These are phyloP conservation scores for Fusarium hainanense DNA, from an alignment of 2,329 filamentous ascomycete species.

Conservation along the genomic window DNA sequence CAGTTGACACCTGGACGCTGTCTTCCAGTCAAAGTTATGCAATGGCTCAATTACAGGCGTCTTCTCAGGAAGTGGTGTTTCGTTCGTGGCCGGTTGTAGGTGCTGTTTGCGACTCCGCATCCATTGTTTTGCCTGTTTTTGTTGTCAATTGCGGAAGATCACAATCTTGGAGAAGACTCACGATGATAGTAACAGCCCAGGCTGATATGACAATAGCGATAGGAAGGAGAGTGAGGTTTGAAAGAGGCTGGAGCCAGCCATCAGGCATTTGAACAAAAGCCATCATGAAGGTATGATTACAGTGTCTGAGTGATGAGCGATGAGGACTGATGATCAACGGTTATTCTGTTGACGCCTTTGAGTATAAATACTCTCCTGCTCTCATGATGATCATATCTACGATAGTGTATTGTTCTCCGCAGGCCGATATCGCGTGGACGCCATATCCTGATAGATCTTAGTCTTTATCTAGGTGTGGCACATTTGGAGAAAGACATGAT, in stretches of 20 bases:
- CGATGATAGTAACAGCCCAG: slow-evolving; percentile 17
- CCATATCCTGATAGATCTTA: slow-evolving; percentile 11
- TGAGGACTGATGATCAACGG: background rate
- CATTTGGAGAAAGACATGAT: slow-evolving; percentile 17
- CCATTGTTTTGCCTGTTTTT: slow-evolving; percentile 35
- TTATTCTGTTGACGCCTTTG: background rate
- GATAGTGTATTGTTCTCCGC: slow-evolving; percentile 20
- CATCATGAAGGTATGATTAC: background rate
- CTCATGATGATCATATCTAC: background rate
- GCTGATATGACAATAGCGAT: slow-evolving; percentile 14
- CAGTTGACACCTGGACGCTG: slow-evolving; percentile 7
- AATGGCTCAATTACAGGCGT: slow-evolving; percentile 1
- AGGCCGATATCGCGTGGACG: slow-evolving; percentile 33
- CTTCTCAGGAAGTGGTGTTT: slow-evolving; percentile 10
- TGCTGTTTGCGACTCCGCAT: slow-evolving; percentile 26
- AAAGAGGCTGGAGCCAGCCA: slow-evolving; percentile 2
- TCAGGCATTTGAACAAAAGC: background rate
- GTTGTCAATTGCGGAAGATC: background rate
- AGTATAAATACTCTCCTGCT: background rate
- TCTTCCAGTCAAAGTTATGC: slow-evolving; percentile 30
- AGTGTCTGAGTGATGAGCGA: no score
- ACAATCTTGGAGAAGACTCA: slow-evolving; percentile 1
- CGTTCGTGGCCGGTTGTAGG: background rate
- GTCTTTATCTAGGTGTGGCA: slow-evolving; percentile 6
- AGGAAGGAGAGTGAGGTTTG: slow-evolving; percentile 20